Evolutionary conservation across 495 filamentous ascomycete species (phyloP).

Genomic region (Entonaema liquescens): DNA sequence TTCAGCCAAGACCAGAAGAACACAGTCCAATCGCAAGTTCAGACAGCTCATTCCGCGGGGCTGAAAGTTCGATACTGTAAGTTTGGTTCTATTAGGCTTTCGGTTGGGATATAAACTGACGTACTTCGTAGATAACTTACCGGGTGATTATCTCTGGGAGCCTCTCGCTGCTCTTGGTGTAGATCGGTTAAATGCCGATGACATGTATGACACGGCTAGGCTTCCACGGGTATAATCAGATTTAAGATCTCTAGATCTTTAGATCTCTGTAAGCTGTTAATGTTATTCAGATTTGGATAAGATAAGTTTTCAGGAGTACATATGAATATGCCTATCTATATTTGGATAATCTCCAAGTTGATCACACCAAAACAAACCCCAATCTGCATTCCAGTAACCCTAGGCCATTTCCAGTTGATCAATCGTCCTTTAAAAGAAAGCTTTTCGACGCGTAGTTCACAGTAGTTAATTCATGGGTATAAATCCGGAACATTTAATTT

Average conservation of each 20-base stretch:
- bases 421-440: neutral
- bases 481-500: too few species aligned
- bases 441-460: too few species aligned
- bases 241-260: neutral
- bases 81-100: slow-evolving; percentile 45
- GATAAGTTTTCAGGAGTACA: neutral
- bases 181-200: slow-evolving; percentile 75
- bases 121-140: slow-evolving; percentile 46
- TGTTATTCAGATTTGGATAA: too few species aligned
- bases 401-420: neutral
- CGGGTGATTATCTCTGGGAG: slow-evolving; percentile 76
- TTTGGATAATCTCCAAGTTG: neutral
- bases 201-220: slow-evolving; percentile 57
- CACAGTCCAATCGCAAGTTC: slow-evolving; percentile 65
- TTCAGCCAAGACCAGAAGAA: slow-evolving; percentile 60
- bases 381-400: neutral
- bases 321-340: neutral
- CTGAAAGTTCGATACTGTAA: slow-evolving; percentile 79
- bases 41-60: slow-evolving; percentile 68
- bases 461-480: too few species aligned
- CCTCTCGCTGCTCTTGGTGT: slow-evolving; percentile 70
- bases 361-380: neutral
- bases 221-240: slow-evolving; percentile 29
- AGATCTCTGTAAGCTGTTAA: neutral
- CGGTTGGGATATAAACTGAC: slow-evolving; percentile 54